phyloP scores from a whole-genome alignment of 345 rosid genomes.

The Eucalyptus dawsonii region DNA sequence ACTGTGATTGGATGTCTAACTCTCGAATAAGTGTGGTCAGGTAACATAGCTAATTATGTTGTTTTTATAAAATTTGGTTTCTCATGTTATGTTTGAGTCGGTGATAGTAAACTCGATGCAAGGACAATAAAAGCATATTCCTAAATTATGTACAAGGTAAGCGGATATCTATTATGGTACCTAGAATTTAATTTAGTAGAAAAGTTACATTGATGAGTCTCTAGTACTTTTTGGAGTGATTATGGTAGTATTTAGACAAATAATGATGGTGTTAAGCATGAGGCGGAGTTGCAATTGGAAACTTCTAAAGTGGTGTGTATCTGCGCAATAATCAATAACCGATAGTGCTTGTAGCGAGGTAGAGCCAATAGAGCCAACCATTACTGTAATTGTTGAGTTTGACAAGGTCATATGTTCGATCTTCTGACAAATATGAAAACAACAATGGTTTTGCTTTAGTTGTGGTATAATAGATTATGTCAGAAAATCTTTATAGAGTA shows the following conservation, averaged over 20 bases:
- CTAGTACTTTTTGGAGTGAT: neutral
- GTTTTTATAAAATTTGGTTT: neutral
- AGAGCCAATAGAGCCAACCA: no score
- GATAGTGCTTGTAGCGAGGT: neutral
- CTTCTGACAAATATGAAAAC: neutral
- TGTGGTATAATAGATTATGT: neutral
- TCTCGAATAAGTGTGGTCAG: neutral
- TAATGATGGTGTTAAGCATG: accelerated
- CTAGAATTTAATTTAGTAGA: neutral
- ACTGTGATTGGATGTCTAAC: accelerated
- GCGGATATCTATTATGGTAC: neutral
- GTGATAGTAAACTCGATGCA: neutral
- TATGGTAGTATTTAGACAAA: neutral
- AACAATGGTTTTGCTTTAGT: neutral
- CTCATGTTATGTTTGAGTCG: neutral
- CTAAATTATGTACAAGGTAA: neutral
- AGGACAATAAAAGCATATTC: neutral
- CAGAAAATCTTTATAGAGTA: neutral
- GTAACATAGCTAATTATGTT: accelerated
- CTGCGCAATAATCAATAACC: accelerated
- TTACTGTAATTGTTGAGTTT: neutral
- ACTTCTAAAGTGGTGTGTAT: neutral
- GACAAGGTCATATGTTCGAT: neutral
- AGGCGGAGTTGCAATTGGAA: neutral
- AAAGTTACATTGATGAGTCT: neutral